These are phyloP conservation scores for Cladosporium halotolerans DNA, from an alignment of 2,329 filamentous ascomycete genomes.

Conservation along the genomic window DNA sequence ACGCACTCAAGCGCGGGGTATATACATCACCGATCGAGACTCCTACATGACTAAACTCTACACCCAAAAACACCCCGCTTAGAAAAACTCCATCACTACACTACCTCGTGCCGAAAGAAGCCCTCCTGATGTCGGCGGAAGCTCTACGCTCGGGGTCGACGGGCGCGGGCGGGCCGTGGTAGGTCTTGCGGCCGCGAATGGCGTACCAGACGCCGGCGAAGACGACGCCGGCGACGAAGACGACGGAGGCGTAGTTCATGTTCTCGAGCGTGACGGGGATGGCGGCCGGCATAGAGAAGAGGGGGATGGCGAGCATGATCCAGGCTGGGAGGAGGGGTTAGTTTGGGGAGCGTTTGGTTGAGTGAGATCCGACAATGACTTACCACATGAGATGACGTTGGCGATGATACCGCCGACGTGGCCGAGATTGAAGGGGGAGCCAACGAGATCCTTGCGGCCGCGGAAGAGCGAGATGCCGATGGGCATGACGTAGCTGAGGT, in stretches of 20 bases:
- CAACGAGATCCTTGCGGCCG: constrained; percentile 53
- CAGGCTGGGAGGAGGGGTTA: constrained; percentile 43
- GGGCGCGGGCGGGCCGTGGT: constrained; percentile 48
- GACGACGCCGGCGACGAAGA: constrained; percentile 60
- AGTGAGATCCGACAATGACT: constrained; percentile 25
- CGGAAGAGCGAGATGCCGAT: constrained; percentile 58
- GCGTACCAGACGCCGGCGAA: constrained; percentile 63
- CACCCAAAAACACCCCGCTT: not conserved
- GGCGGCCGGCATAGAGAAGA: constrained; percentile 61
- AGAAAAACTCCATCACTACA: not conserved
- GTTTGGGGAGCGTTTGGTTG: constrained; percentile 23
- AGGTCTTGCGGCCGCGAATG: constrained; percentile 63
- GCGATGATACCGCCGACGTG: constrained; percentile 52
- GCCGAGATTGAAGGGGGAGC: constrained; percentile 57
- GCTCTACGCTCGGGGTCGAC: not conserved
- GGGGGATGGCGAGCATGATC: constrained; percentile 61
- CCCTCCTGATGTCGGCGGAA: not conserved
- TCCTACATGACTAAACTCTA: not conserved
- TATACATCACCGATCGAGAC: not conserved
- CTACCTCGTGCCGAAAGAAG: not conserved
- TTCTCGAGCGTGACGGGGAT: constrained; percentile 53
- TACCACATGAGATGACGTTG: constrained; percentile 61
- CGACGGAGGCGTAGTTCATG: constrained; percentile 70
- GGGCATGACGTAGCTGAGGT: constrained; percentile 61
- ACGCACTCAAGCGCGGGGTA: not conserved